Evolutionary conservation across 495 filamentous ascomycete genomes (phyloP).

Genomic region (Parmelia sp.): DNA sequence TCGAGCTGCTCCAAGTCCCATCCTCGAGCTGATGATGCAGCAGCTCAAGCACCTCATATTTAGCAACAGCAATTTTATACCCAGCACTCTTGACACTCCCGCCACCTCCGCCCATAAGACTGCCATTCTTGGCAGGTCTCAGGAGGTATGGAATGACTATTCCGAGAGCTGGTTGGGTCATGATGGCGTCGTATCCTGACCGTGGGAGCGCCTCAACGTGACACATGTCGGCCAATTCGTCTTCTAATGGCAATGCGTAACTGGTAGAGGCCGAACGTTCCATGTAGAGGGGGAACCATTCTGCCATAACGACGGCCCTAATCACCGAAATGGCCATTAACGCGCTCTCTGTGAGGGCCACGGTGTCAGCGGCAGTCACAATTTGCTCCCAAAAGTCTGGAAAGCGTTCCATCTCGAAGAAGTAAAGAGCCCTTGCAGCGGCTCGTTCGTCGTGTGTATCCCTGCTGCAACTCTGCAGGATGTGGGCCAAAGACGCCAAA

Average conservation of each 20-base stretch:
- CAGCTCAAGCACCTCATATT: slow-evolving; percentile 49
- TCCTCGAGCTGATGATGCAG: slow-evolving; percentile 37
- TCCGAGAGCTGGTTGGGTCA: slow-evolving; percentile 46
- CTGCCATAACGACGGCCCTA: slow-evolving; percentile 46
- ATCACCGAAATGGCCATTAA: slow-evolving; percentile 51
- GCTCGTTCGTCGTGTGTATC: slow-evolving; percentile 35
- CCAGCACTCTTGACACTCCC: slow-evolving; percentile 53
- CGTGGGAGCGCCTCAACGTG: slow-evolving; percentile 38
- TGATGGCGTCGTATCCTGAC: slow-evolving; percentile 45
- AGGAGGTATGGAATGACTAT: slow-evolving; percentile 54
- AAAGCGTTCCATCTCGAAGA: slow-evolving; percentile 46
- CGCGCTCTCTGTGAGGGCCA: slow-evolving; percentile 54
- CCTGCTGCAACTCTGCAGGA: slow-evolving; percentile 48
- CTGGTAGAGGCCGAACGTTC: slow-evolving; percentile 28
- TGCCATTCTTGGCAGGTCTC: slow-evolving; percentile 49
- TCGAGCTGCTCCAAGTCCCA: slow-evolving; percentile 29
- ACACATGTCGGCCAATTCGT: slow-evolving; percentile 34
- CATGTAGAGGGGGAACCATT: slow-evolving; percentile 42
- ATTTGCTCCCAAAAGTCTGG: slow-evolving; percentile 48
- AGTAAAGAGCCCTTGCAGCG: slow-evolving; percentile 53
- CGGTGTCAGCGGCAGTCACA: slow-evolving; percentile 47
- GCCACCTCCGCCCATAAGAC: slow-evolving; percentile 51
- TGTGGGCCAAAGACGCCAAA: slow-evolving; percentile 46
- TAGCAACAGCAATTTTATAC: slow-evolving; percentile 54
- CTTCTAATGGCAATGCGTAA: slow-evolving; percentile 42